Evolutionary conservation across 805 yeast genomes (phyloP), one percentile per base, ranked within the genome.

Genomic region (Wickerhamomyces rabaulensis): DNA sequence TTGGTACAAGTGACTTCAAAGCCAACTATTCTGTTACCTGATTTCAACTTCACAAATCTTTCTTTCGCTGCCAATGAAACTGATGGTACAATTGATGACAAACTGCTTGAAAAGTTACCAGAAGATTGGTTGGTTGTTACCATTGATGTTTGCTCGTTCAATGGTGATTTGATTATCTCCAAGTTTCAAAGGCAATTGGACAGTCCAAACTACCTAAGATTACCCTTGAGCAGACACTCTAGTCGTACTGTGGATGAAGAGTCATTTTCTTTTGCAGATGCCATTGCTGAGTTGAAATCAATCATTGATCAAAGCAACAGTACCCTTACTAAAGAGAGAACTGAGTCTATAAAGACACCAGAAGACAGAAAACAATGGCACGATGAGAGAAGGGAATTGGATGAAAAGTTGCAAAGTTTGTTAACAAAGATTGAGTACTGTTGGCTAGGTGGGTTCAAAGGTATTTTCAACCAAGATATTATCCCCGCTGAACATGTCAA

Each of bases 381-480:
- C 96, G 71, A 73, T 37, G 67, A 68, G 25, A 68, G 97, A 42
- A 78, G 77, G 46, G 65, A 63, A 0, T 66, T 90, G 16, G 97
- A 92, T 61, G 61, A 68, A 9, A 63, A 74, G 41, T 58, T 92
- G 44, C 62, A 73, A 36, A 63, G 62, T 2, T 62, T 90, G n/a
- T 60, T 92, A n/a, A 55, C 61, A 1, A 68, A 69, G 27, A 74
- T 87, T 9, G 92, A 88, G 45, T 61, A 62, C 20, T 66, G 69
- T 46, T 87, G 97, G 91, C 66, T 92, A 33, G 89, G 92, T 13
- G 95, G 92, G 0, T 86, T 89, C 53, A 67, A 67, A 44, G 82
- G 90, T 0, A 58, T 88, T 3, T 84, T 91, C 58, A 66, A 69
- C 37, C 65, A 67, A 1, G 51, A 51, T 9, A 54, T 55, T 2